Conservation (phyloP, 768 basidiomycete species). For the Rhizopogon sp. region DNA sequence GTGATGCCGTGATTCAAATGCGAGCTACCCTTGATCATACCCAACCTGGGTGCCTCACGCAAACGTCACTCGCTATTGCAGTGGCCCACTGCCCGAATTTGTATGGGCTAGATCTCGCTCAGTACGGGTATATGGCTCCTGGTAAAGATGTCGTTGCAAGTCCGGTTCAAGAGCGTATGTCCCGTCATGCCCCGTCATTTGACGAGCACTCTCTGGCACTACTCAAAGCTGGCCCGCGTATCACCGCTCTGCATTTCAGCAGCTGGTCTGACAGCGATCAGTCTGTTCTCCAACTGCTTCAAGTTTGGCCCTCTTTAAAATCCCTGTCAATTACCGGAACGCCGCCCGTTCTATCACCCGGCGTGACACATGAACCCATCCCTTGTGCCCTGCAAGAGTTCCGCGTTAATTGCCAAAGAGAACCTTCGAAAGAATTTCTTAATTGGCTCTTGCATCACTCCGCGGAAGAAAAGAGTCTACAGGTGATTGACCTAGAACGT, state of each 20-base stretch:
- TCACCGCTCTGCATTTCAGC: slow-evolving; percentile 51
- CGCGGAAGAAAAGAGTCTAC: slow-evolving; percentile 35
- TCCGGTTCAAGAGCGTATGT: slow-evolving; percentile 42
- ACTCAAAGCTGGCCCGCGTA: slow-evolving; percentile 49
- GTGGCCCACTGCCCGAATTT: slow-evolving; percentile 58
- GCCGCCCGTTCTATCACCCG: slow-evolving; percentile 43
- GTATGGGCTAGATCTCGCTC: slow-evolving; percentile 46
- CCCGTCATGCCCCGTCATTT: slow-evolving; percentile 49
- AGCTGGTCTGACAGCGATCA: slow-evolving; percentile 68
- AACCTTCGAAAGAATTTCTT: slow-evolving; percentile 58
- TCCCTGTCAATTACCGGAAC: slow-evolving; percentile 56
- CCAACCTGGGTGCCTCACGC: slow-evolving; percentile 54
- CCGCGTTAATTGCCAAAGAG: slow-evolving; percentile 60
- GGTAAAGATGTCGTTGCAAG: slow-evolving; percentile 46
- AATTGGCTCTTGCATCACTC: slow-evolving; percentile 68
- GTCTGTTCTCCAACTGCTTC: slow-evolving; percentile 55
- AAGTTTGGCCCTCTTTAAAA: slow-evolving; percentile 54
- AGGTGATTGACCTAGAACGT: slow-evolving; percentile 52
- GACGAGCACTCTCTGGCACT: slow-evolving; percentile 45
- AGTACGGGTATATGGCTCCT: slow-evolving; percentile 54
- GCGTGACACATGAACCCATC: slow-evolving; percentile 35
- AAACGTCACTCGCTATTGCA: slow-evolving; percentile 52
- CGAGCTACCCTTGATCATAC: slow-evolving; percentile 61
- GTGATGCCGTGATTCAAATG: slow-evolving; percentile 49
- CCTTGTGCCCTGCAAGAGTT: slow-evolving; percentile 47